These are phyloP conservation scores for Ophiocordyceps camponoti-rufipedis DNA, from an alignment of 2,329 filamentous ascomycete genomes.

Conservation along the genomic window DNA sequence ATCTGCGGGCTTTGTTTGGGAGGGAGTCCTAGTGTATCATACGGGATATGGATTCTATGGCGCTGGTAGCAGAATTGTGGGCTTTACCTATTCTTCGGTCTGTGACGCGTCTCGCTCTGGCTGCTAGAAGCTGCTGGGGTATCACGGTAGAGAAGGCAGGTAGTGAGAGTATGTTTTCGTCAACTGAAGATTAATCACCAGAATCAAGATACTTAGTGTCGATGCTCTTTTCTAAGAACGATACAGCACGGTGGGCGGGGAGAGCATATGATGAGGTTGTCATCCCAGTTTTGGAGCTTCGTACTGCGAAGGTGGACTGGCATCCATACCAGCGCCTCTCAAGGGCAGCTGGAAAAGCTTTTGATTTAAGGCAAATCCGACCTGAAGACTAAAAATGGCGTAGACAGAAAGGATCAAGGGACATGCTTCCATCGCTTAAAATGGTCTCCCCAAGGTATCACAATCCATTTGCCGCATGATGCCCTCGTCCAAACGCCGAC, in stretches of 20 bases:
- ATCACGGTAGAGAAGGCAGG: background rate
- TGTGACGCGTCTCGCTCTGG: background rate
- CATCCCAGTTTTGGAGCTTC: no score
- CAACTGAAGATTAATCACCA: no score
- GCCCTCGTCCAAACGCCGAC: constrained; percentile 13
- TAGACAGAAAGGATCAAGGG: background rate
- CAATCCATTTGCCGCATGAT: background rate
- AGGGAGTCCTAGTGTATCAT: background rate
- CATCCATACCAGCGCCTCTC: no score
- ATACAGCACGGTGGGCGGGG: no score
- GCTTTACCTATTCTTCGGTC: background rate
- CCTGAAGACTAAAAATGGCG: background rate
- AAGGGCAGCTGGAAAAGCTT: no score
- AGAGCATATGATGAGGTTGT: no score
- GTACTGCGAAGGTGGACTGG: no score
- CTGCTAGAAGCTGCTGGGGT: background rate
- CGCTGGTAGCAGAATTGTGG: background rate
- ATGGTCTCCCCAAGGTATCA: background rate
- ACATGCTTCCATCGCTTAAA: background rate
- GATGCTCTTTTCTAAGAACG: no score
- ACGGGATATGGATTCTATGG: background rate
- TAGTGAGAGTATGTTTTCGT: background rate
- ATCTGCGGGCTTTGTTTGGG: background rate
- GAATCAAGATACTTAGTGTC: no score
- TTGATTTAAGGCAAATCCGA: background rate